Base-by-base conservation (phyloP, 1,139 yeast species). In the Yamadazyma blattariae region DNA sequence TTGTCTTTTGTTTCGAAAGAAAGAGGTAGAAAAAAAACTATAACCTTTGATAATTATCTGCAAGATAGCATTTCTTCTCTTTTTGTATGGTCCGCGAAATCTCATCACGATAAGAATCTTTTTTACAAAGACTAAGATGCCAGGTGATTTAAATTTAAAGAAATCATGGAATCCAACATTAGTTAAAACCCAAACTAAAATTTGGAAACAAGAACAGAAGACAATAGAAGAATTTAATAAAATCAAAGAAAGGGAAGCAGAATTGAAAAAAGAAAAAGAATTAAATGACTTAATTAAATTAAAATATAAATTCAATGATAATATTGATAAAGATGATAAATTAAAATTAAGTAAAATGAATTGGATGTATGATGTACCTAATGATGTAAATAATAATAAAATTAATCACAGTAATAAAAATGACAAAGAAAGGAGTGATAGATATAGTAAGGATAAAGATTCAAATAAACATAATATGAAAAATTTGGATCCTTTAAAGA, bases 151-250 rank as follows among this genome's bases (percentile, higher is more conserved):
- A 45, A 90, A 90, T 56, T 61, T 89, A 39, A 84, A 90, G 61
- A 92, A 92, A 58, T 90, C 97, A 40, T 92, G 97, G 97, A 89
- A 90, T 57, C 97, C 97, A 3, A 90, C 86, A 28, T 68, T 87
- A 34, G 67, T 85, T 50, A 85, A 85, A 59, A 92, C 92, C 67
- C 90, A 84, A 60, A 82, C 81, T 48, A 84, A 82, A 53, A 92
- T 90, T 23, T 85, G 95, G 95, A 72, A 80, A 48, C 73, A 70
- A 38, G 97, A 92, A 53, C 90, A 88, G 51, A 82, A 82, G 34
- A 81, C 86, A 16, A 64, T 88, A 8, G 76, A 77, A 21, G 95
- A 88, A 52, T 75, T 82, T 37, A 76, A 78, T 49, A 74, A 76
- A 50, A 78, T 82, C 28, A 72, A 79, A 40, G 82, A 82, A 48